Percentiles rank a stretch among this genome's conserved stretches.
These are phyloP conservation scores for Fusarium nurragi DNA, from an alignment of 2,329 filamentous ascomycete genomes.

Conservation along the genomic window DNA sequence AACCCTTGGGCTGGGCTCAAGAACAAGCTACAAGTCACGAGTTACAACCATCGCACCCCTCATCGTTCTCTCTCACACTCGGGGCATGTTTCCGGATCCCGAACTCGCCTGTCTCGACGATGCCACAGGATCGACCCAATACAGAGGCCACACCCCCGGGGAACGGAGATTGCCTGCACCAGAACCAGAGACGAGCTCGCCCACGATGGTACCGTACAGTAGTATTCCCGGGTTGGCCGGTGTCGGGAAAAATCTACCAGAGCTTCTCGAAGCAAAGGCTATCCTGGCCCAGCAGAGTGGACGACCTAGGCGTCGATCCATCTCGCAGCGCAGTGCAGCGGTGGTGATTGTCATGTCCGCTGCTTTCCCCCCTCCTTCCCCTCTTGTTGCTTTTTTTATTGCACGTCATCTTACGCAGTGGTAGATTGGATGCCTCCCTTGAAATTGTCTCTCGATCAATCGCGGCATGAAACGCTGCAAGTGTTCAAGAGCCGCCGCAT, in stretches of 20 bases:
- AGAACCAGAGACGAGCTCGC: conserved; percentile 12
- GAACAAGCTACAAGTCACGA: conserved; percentile 9
- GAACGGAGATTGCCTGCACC: conserved; percentile 36
- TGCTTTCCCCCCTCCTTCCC: conserved; percentile 18
- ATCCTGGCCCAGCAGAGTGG: conserved; percentile 39
- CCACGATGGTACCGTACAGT: conserved; percentile 25
- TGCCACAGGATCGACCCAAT: conserved; percentile 37
- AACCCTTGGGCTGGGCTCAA: conserved; percentile 28
- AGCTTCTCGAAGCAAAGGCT: conserved; percentile 42
- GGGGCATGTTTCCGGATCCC: conserved; percentile 26
- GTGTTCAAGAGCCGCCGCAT: conserved; percentile 21
- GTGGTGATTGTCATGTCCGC: conserved; percentile 9
- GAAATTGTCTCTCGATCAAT: conserved; percentile 18
- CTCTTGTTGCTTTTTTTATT: conserved; percentile 29
- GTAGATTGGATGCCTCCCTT: conserved; percentile 34
- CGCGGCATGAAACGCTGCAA: conserved; percentile 34
- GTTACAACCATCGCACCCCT: conserved; percentile 6
- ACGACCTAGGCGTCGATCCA: conserved; percentile 43
- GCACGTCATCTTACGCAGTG: conserved; percentile 4
- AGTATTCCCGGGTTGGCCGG: conserved; percentile 35
- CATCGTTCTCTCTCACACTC: conserved; percentile 6
- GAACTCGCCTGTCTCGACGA: conserved; percentile 20
- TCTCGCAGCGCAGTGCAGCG: conserved; percentile 24
- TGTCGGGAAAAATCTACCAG: conserved; percentile 27
- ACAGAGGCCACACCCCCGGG: conserved; percentile 36